A percentile compares a stretch with the other conserved stretches of the same genome.
Conservation (phyloP, 495 filamentous ascomycete genomes). For the Talaromyces proteolyticus region DNA sequence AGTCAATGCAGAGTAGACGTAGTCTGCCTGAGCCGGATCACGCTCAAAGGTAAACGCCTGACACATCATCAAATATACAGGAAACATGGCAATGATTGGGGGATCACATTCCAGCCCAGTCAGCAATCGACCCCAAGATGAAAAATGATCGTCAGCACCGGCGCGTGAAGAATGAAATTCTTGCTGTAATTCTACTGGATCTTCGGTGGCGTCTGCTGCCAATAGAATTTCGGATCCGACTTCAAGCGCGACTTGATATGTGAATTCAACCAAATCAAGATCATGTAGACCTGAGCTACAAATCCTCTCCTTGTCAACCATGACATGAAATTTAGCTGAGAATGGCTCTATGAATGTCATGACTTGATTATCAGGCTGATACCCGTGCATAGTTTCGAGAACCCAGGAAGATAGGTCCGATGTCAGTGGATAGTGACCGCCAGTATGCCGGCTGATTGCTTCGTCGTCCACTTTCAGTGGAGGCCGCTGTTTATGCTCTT, state of each 20-base stretch:
- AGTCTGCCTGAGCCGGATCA: neutral
- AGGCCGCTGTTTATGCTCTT: neutral
- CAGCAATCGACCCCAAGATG: neutral
- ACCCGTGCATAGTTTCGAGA: neutral
- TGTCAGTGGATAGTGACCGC: neutral
- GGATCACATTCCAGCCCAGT: constrained; percentile 1
- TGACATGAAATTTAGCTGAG: neutral
- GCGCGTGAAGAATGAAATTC: constrained; percentile 2
- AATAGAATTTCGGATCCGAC: neutral
- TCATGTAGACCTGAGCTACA: neutral
- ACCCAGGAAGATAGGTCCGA: neutral
- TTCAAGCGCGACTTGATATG: constrained; percentile 1
- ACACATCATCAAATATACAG: constrained; percentile 1
- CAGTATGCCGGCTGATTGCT: neutral
- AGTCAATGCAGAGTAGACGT: constrained; percentile 1
- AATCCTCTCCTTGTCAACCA: neutral
- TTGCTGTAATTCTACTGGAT: neutral
- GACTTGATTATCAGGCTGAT: neutral
- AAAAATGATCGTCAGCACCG: neutral
- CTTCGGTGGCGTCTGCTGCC: neutral
- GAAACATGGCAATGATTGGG: neutral
- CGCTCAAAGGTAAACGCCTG: neutral
- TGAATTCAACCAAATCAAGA: constrained; percentile 1
- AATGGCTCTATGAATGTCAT: neutral
- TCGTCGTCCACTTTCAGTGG: neutral